These are phyloP conservation scores for Lippia alba DNA, from an alignment of 305 asterid genomes.

Conservation along the genomic window DNA sequence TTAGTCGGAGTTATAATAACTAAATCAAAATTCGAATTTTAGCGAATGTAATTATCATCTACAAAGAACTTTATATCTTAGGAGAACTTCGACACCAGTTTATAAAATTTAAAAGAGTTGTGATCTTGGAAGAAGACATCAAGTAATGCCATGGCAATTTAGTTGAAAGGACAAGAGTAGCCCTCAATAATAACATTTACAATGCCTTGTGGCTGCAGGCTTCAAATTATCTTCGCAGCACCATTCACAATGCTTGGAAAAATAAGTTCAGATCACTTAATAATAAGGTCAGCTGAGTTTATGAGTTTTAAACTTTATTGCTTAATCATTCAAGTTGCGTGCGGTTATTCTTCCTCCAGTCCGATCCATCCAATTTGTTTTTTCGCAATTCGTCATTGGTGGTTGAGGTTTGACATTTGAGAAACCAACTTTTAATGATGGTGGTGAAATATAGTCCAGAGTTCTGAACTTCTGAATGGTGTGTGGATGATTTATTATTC, in stretches of 20 bases:
- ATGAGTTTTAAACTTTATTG: constrained; percentile 15
- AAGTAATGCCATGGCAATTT: background rate
- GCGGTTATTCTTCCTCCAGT: constrained; percentile 2
- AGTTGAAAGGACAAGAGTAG: background rate
- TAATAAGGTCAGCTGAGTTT: too few species aligned
- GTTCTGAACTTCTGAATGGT: constrained; percentile 1
- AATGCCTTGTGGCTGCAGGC: background rate
- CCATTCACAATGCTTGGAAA: too few species aligned
- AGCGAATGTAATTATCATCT: too few species aligned
- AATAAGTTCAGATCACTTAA: too few species aligned
- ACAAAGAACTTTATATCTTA: too few species aligned
- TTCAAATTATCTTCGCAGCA: background rate
- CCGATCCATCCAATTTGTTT: constrained; percentile 7
- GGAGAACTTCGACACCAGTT: too few species aligned
- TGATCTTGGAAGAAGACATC: background rate
- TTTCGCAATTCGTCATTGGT: constrained; percentile 27
- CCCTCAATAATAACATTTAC: background rate
- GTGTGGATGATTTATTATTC: constrained; percentile 24
- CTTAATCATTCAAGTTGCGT: constrained; percentile 18
- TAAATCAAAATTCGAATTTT: too few species aligned
- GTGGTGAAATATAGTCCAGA: constrained; percentile 1
- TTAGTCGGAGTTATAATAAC: too few species aligned
- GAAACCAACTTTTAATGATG: constrained; percentile 13
- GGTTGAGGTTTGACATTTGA: constrained; percentile 37
- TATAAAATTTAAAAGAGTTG: background rate